phyloP scores from a whole-genome alignment of 2,329 filamentous ascomycete species.

The Ceratocystis cacaofunesta region DNA sequence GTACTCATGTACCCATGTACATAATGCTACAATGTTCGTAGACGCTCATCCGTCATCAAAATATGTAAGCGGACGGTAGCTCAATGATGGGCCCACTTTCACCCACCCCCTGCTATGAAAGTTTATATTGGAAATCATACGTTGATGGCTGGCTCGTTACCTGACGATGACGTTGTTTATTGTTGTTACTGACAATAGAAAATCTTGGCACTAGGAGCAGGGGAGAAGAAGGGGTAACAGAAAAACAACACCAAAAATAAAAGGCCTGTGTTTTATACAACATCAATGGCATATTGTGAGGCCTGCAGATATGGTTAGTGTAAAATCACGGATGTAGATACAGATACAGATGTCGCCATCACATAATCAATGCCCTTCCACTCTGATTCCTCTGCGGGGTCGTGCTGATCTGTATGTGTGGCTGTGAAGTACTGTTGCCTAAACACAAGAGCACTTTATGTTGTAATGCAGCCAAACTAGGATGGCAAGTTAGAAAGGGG shows the following conservation, averaged over 20 bases:
- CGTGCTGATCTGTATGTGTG: background rate
- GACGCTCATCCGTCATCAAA: background rate
- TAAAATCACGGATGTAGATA: too few species aligned
- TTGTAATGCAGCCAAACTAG: background rate
- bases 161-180: background rate
- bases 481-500: background rate
- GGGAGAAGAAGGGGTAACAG: too few species aligned
- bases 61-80: background rate
- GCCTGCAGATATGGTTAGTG: too few species aligned
- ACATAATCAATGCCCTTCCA: too few species aligned
- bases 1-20: too few species aligned
- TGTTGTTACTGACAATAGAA: background rate
- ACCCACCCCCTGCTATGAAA: background rate
- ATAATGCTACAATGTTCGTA: background rate
- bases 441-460: background rate
- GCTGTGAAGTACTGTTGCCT: background rate
- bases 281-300: too few species aligned
- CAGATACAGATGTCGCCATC: too few species aligned
- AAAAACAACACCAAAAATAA: too few species aligned
- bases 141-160: background rate
- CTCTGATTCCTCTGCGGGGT: too few species aligned
- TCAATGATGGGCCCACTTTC: background rate
- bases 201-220: too few species aligned
- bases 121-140: background rate
- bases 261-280: too few species aligned